phyloP scores from a whole-genome alignment of 768 basidiomycete species.

The Kwoniella botswanensis region DNA sequence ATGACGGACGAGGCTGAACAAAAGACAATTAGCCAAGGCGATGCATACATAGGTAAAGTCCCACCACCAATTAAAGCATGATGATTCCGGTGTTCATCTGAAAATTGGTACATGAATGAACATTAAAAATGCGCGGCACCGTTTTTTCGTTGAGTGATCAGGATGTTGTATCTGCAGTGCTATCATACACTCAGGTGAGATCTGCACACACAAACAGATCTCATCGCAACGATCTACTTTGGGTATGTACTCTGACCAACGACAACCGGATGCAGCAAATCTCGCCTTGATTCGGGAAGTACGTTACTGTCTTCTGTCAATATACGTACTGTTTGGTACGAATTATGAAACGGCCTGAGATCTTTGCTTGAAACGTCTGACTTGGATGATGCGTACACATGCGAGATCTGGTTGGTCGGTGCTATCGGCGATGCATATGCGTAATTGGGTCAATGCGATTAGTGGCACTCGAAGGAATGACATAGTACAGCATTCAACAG shows the following conservation, averaged over 20 bases:
- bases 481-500: no score
- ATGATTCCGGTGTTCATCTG: no score
- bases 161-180: background rate
- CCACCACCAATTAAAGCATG: background rate
- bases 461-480: background rate
- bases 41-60: background rate
- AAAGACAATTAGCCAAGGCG: background rate
- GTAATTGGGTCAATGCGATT: background rate
- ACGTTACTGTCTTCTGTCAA: background rate
- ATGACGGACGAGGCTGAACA: slow-evolving; percentile 6
- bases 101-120: no score
- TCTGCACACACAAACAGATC: no score
- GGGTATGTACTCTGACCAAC: background rate
- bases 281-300: background rate
- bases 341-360: background rate
- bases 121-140: no score
- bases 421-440: background rate
- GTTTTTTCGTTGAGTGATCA: background rate
- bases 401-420: background rate
- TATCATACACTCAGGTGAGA: no score
- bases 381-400: background rate
- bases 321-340: background rate
- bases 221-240: no score
- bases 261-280: background rate
- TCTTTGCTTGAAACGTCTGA: background rate